Evolutionary conservation across 352 stramenopile genomes (phyloP).

Genomic region (Globisporangium polare): DNA sequence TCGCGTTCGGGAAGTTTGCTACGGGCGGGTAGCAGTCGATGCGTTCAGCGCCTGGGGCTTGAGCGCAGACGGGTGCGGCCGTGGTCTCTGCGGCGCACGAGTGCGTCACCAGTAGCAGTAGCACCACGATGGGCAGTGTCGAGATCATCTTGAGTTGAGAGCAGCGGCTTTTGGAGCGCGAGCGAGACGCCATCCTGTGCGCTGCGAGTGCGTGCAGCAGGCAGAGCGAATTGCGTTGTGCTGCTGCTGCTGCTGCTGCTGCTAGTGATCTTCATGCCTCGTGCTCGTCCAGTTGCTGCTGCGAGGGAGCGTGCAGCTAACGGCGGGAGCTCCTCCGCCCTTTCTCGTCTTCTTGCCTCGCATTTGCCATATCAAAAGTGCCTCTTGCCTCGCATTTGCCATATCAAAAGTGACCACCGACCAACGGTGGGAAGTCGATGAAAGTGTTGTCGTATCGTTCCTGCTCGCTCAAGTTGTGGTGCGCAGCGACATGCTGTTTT

Average conservation of each 20-base stretch:
- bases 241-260: neutral
- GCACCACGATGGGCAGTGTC: slow-evolving; percentile 14
- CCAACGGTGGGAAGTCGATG: too few relatives aligned
- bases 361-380: too few relatives aligned
- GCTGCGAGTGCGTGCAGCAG: neutral
- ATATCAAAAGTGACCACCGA: too few relatives aligned
- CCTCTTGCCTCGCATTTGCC: too few relatives aligned
- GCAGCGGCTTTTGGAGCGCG: neutral
- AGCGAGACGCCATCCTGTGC: neutral
- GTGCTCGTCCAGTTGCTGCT: too few relatives aligned
- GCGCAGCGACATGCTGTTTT: too few relatives aligned
- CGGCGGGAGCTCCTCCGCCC: too few relatives aligned
- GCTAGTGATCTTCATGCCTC: too few relatives aligned
- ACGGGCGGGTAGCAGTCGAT: slow-evolving; percentile 73
- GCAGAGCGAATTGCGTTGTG: neutral
- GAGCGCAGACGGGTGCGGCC: neutral
- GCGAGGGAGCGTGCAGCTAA: too few relatives aligned
- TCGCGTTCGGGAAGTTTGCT: slow-evolving; percentile 59
- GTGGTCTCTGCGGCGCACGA: neutral
- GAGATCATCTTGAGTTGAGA: neutral
- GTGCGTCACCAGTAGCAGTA: neutral
- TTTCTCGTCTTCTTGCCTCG: too few relatives aligned
- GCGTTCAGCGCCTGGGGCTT: slow-evolving; percentile 11
- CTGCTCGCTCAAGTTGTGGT: too few relatives aligned
- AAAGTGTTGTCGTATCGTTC: too few relatives aligned